These are phyloP conservation scores for Daldinia eschscholtzii DNA, from an alignment of 2,329 filamentous ascomycete species.

Conservation along the genomic window DNA sequence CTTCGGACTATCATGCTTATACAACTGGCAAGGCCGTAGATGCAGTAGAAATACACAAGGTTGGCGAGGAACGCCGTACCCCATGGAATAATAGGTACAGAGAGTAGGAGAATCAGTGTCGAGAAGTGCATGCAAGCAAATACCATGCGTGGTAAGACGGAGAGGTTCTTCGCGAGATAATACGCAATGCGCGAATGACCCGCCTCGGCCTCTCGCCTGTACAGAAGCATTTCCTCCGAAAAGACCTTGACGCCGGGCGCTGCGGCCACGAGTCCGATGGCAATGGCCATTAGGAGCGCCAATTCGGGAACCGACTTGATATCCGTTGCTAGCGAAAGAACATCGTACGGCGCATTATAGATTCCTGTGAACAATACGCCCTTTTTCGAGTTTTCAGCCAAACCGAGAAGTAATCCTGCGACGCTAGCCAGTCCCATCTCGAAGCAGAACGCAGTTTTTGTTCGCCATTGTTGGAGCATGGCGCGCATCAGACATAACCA, in stretches of 20 bases:
- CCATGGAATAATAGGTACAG: constrained; percentile 64
- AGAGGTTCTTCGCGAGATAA: constrained; percentile 67
- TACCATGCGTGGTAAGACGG: constrained; percentile 64
- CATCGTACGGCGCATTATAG: constrained; percentile 63
- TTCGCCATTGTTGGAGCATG: constrained; percentile 69
- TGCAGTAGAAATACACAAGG: constrained; percentile 68
- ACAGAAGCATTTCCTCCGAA: constrained; percentile 67
- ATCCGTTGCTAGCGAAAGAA: constrained; percentile 65
- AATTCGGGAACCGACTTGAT: constrained; percentile 65
- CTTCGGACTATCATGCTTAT: constrained; percentile 67
- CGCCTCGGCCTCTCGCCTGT: constrained; percentile 67
- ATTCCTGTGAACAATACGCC: constrained; percentile 67
- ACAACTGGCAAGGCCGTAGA: constrained; percentile 67
- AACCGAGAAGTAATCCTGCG: constrained; percentile 66
- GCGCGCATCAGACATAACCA: constrained; percentile 66
- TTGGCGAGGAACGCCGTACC: constrained; percentile 63
- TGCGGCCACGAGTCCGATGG: constrained; percentile 67
- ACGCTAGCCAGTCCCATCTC: constrained; percentile 66
- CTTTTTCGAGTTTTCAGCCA: constrained; percentile 63
- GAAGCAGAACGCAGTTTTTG: constrained; percentile 63
- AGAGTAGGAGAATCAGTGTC: constrained; percentile 62
- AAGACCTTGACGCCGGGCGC: constrained; percentile 69
- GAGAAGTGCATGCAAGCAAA: constrained; percentile 68
- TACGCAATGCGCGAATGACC: constrained; percentile 69
- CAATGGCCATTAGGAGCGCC: constrained; percentile 65